Evolutionary conservation across 2,329 filamentous ascomycete species (phyloP).

Genomic region (Cladophialophora carrionii): DNA sequence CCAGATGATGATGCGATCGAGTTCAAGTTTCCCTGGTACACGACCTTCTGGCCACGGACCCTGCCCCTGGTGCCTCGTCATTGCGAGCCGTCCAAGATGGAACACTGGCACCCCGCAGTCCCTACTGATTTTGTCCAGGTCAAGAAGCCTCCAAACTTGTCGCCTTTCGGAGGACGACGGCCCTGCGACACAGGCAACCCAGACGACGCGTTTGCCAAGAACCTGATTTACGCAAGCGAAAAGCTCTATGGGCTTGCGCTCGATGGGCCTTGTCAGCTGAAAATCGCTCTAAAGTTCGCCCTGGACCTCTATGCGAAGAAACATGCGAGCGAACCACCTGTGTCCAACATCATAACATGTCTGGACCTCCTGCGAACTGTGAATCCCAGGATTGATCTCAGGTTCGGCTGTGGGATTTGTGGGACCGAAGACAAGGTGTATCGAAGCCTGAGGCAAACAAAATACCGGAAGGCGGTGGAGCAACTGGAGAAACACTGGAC

Average conservation of each 20-base stretch:
- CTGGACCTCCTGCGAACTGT: slow-evolving; percentile 24
- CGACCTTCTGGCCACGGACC: slow-evolving; percentile 41
- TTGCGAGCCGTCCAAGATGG: slow-evolving; percentile 35
- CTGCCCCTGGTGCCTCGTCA: slow-evolving; percentile 42
- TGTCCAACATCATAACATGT: slow-evolving; percentile 17
- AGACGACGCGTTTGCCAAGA: slow-evolving; percentile 34
- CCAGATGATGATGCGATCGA: slow-evolving; percentile 7
- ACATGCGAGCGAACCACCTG: slow-evolving; percentile 5
- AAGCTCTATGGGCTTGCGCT: slow-evolving; percentile 36
- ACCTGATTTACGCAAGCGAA: slow-evolving; percentile 38
- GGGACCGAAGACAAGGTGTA: slow-evolving; percentile 18
- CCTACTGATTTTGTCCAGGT: slow-evolving; percentile 29
- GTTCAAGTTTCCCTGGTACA: slow-evolving; percentile 40
- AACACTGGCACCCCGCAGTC: slow-evolving; percentile 40
- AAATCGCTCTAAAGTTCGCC: slow-evolving; percentile 40
- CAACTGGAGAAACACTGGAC: slow-evolving; percentile 34
- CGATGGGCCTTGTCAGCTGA: slow-evolving; percentile 34
- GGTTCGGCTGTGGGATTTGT: slow-evolving; percentile 35
- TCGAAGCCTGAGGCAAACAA: slow-evolving; percentile 6
- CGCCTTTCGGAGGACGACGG: slow-evolving; percentile 36
- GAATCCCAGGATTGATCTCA: slow-evolving; percentile 30
- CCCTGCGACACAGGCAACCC: slow-evolving; percentile 18
- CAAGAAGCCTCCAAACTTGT: slow-evolving; percentile 18
- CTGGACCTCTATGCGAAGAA: slow-evolving; percentile 23
- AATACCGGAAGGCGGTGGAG: slow-evolving; percentile 26